These are phyloP conservation scores for Rosa hybrid DNA, from an alignment of 331 rosid genomes.

Conservation along the genomic window DNA sequence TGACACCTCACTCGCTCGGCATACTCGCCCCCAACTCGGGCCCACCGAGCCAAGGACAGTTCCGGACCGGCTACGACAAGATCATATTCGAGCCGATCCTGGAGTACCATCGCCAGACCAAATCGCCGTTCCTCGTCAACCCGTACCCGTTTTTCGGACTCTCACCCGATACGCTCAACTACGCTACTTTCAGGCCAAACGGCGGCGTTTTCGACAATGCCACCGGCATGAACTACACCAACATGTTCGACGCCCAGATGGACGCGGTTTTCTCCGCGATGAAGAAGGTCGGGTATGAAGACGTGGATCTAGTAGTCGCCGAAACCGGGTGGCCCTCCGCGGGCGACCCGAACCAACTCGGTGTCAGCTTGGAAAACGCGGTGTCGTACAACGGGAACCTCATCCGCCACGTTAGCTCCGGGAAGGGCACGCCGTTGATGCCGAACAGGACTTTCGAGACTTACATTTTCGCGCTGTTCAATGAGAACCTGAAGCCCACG, in stretches of 20 bases:
- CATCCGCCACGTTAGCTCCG: conserved; percentile 61
- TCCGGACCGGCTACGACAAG: conserved; percentile 67
- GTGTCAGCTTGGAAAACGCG: conserved; percentile 62
- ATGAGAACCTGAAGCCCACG: conserved; percentile 65
- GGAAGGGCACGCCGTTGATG: conserved; percentile 81
- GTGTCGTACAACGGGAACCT: conserved; percentile 69
- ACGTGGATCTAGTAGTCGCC: conserved; percentile 65
- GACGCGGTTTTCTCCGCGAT: conserved; percentile 83
- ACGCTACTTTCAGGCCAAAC: conserved; percentile 66
- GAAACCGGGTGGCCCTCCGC: conserved; percentile 89
- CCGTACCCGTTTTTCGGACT: conserved; percentile 85
- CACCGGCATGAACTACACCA: conserved; percentile 62
- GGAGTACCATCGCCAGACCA: conserved; percentile 54
- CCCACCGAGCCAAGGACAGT: conserved; percentile 67
- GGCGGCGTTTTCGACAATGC: conserved; percentile 61
- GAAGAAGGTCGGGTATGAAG: conserved; percentile 72
- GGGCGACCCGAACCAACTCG: conserved; percentile 75
- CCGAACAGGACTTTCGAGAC: conserved; percentile 70
- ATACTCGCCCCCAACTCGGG: conserved; percentile 56
- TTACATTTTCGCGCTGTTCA: conserved; percentile 66
- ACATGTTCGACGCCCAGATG: conserved; percentile 91
- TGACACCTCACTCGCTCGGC: conserved; percentile 76
- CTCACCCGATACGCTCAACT: conserved; percentile 39
- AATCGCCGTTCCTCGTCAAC: conserved; percentile 67
- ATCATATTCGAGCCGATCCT: conserved; percentile 66